Conservation (phyloP, 176 grass and related monocot species). For the Ananas comosus region DNA sequence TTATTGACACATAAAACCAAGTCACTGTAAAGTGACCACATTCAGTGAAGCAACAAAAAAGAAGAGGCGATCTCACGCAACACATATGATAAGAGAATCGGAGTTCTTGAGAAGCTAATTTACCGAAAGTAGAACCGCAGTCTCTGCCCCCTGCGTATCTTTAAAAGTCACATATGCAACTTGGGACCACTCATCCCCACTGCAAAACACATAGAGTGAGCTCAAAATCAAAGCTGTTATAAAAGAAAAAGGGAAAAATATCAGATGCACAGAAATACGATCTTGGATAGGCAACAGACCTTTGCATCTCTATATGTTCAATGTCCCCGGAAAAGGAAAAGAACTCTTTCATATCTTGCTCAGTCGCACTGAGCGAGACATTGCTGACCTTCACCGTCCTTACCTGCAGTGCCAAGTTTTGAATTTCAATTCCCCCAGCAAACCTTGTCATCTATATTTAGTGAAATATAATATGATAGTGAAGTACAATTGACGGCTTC, state of each 20-base stretch:
- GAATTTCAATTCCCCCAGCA: too few relatives aligned
- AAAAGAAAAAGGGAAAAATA: too few relatives aligned
- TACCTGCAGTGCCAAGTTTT: constrained; percentile 25
- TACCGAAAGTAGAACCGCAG: constrained; percentile 92
- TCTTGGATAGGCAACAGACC: constrained; percentile 30
- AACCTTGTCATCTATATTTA: too few relatives aligned
- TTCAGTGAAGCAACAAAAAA: not conserved
- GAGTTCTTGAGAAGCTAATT: not conserved
- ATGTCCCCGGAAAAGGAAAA: constrained; percentile 91
- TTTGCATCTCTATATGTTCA: constrained; percentile 69
- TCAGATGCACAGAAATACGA: not conserved
- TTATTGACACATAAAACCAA: not conserved
- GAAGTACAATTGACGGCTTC: too few relatives aligned
- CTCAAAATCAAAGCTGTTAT: not conserved
- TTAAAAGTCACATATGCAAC: constrained; percentile 97
- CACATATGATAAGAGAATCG: not conserved
- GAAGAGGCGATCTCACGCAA: not conserved
- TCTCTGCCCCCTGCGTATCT: constrained; percentile 80
- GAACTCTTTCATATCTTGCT: constrained; percentile 72
- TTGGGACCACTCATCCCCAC: constrained; percentile 90
- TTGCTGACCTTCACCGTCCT: constrained; percentile 82
- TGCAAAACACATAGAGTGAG: constrained; percentile 8
- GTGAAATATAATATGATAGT: too few relatives aligned
- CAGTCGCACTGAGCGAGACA: constrained; percentile 63
- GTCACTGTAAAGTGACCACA: not conserved